Percentiles rank a stretch among this genome's conserved stretches.
Evolutionary conservation across 768 basidiomycete genomes (phyloP).

Genomic region (Phylloporus sp.): DNA sequence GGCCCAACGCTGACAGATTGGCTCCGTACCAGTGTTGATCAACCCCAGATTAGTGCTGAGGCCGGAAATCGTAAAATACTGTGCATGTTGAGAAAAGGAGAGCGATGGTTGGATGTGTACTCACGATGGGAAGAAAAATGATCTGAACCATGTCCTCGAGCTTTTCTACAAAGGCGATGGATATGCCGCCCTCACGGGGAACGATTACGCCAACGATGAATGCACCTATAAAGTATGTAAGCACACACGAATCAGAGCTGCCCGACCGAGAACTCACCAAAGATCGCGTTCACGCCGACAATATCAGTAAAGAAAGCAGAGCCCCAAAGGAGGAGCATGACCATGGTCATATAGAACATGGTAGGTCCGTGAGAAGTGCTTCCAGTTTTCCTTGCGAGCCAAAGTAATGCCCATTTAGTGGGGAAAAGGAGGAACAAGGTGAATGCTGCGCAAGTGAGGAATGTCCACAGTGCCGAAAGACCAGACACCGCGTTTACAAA

Average conservation of each 20-base stretch:
- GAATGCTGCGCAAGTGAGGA: constrained; percentile 79
- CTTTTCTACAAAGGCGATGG: constrained; percentile 84
- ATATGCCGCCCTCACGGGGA: constrained; percentile 82
- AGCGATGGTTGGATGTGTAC: constrained; percentile 17
- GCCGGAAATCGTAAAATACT: constrained; percentile 94
- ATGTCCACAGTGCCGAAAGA: constrained; percentile 78
- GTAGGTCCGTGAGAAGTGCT: constrained; percentile 80
- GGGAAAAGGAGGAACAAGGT: constrained; percentile 71
- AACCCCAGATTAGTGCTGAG: constrained; percentile 87
- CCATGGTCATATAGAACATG: constrained; percentile 82
- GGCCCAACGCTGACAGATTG: not conserved
- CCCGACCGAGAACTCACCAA: constrained; percentile 45
- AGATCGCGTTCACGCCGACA: constrained; percentile 92
- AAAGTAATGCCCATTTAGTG: constrained; percentile 53
- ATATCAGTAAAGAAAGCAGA: constrained; percentile 92
- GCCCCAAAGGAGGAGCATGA: constrained; percentile 74
- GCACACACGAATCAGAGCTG: not conserved
- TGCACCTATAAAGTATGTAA: constrained; percentile 43
- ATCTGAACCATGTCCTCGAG: constrained; percentile 92
- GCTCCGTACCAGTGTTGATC: constrained; percentile 59
- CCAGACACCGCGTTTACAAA: constrained; percentile 86
- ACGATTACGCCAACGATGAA: constrained; percentile 81
- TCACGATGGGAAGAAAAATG: constrained; percentile 81
- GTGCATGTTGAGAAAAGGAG: constrained; percentile 1
- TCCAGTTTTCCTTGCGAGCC: constrained; percentile 74